Conservation (phyloP, 2,329 filamentous ascomycete genomes). For the Hortaea werneckii region DNA sequence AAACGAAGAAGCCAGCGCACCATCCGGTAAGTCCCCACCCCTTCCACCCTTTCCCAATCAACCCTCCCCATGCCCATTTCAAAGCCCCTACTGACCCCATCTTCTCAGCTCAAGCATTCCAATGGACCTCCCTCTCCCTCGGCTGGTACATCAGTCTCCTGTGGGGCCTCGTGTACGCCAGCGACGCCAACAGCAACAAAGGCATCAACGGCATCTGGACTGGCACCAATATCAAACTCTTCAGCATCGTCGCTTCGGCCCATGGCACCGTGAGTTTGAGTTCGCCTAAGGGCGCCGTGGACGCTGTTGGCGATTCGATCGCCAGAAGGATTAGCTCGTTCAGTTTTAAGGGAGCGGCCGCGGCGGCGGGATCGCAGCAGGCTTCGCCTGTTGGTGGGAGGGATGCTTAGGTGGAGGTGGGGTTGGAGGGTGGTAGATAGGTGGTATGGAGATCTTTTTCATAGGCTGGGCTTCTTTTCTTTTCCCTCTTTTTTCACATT, state of each 20-base stretch:
- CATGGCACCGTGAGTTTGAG: conserved; percentile 42
- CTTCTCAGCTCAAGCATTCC: conserved; percentile 68
- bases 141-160: conserved; percentile 94
- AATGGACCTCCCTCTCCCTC: conserved; percentile 82
- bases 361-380: background rate
- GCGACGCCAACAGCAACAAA: conserved; percentile 74
- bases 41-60: background rate
- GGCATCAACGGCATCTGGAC: conserved; percentile 84
- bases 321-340: conserved; percentile 70
- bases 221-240: conserved; percentile 76
- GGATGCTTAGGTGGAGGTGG: no score
- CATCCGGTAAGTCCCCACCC: background rate
- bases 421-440: no score
- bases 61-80: background rate
- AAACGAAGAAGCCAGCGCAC: background rate
- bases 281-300: conserved; percentile 79
- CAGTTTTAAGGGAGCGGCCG: conserved; percentile 2
- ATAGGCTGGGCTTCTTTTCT: no score
- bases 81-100: background rate
- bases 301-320: conserved; percentile 83
- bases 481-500: no score
- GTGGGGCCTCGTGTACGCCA: conserved; percentile 86
- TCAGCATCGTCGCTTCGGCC: conserved; percentile 64
- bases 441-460: no score
- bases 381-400: no score